Base-by-base conservation (phyloP, 1,139 yeast species). In the Candida gigantensis region DNA sequence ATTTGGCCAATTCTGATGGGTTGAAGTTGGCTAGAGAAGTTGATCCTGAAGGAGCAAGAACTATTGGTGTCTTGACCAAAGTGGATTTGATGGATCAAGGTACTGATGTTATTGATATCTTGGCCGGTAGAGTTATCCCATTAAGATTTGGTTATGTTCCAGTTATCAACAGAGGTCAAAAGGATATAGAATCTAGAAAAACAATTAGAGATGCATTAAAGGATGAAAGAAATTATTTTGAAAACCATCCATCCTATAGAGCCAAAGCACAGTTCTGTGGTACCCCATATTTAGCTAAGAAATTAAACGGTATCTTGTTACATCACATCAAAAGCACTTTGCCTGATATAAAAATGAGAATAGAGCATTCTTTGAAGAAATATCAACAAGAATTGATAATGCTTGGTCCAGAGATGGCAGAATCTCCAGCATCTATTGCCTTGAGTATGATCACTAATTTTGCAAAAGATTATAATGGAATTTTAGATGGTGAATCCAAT, bases 51-150 rank as follows among this genome's bases (percentile, higher is more conserved):
- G 98, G 98, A 36, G 65, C 85, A 13, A 79, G 98, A 67, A 92
- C 98, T 24, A 88, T 92, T 52, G 98, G 98, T 67, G 98, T 92
- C 36, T 76, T 92, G 54, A 92, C 98, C 24, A 92, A 92, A 63
- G 96, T 92, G 35, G 98, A 92, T 62, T 76, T 92, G 54, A 92
- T 92, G 98, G 98, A 92, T 59, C 83, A 88, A 59, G 98, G 98
- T 47, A 92, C 98, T n/a, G 98, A 92, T 65, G 98, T 92, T 30
- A 84, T 89, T 58, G 98, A 92, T 60, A 92, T 92, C 54, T 74
- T 92, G 55, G 96, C 97, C 6, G 97, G 98, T 42, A 77, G 96
- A 58, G 92, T 92, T 39, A 92, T 92, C 55, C 97, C 98, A 8
- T 75, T 92, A 54, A 78, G 97, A 62, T 87, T 88, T 45, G 98